phyloP scores from a whole-genome alignment of 1,139 yeast genomes.

The Pichia kudriavzevii region DNA sequence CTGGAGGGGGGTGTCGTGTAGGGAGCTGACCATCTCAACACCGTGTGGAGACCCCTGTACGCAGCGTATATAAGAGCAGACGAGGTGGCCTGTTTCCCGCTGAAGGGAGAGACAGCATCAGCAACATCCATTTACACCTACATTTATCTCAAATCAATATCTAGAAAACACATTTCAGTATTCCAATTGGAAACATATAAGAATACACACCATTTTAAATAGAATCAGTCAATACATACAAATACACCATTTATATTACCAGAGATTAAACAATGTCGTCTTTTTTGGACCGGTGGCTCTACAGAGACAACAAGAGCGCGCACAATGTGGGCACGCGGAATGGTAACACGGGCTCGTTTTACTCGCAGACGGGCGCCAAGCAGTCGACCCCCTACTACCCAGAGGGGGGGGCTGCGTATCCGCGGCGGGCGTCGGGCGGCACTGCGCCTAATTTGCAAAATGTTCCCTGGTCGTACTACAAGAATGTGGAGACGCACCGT shows the following conservation, averaged over 20 bases:
- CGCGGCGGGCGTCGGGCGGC: neutral
- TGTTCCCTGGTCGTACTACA: constrained; percentile 25
- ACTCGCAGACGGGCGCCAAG: constrained; percentile 15
- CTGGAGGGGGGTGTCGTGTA: constrained; percentile 3
- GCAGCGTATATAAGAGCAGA: no score
- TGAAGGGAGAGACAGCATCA: no score
- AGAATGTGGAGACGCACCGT: constrained; percentile 6
- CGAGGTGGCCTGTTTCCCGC: no score
- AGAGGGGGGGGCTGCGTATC: neutral
- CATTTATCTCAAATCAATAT: no score
- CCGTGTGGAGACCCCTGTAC: neutral
- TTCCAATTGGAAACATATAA: no score
- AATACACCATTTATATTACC: no score
- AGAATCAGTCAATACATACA: neutral
- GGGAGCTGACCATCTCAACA: neutral
- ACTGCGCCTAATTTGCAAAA: constrained; percentile 25
- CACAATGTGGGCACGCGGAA: constrained; percentile 17
- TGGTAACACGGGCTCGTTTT: constrained; percentile 24
- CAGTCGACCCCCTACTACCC: constrained; percentile 10
- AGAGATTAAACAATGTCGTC: constrained; percentile 20
- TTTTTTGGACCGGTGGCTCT: constrained; percentile 30
- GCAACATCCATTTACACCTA: no score
- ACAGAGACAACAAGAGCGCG: constrained; percentile 16
- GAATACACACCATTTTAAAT: no score
- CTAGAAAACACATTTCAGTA: no score